Conservation (phyloP, 257 asterid genomes). For the Orobanche coerulescens region DNA sequence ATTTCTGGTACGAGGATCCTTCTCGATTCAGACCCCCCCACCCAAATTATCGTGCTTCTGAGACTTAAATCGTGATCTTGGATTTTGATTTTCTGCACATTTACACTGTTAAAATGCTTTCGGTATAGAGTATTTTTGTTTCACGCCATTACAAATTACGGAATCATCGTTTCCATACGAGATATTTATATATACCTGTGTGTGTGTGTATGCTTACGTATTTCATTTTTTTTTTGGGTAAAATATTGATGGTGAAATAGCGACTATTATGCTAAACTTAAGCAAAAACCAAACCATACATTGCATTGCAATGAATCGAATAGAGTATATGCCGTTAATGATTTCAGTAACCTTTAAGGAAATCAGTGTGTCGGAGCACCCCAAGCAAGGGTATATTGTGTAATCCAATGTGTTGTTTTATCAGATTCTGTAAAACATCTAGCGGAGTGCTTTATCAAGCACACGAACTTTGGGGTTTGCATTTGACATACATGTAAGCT, state of each 20-base stretch:
- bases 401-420: neutral
- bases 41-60: neutral
- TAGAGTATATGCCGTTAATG: neutral
- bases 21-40: constrained; percentile 21
- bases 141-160: neutral
- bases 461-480: too few relatives aligned
- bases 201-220: neutral
- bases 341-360: neutral
- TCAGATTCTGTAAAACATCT: neutral
- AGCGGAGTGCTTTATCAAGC: neutral
- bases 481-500: neutral
- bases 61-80: constrained; percentile 8
- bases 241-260: constrained; percentile 1
- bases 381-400: neutral
- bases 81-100: neutral
- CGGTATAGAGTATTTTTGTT: neutral
- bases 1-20: constrained; percentile 11
- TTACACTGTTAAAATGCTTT: neutral
- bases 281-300: neutral
- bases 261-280: neutral
- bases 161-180: too few relatives aligned
- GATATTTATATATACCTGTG: too few relatives aligned
- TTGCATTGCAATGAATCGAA: neutral
- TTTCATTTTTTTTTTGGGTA: neutral
- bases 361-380: neutral